A percentile compares a stretch with the other conserved stretches of the same genome.
Evolutionary conservation across 495 filamentous ascomycete genomes (phyloP).

Genomic region (Bacidia rubella): DNA sequence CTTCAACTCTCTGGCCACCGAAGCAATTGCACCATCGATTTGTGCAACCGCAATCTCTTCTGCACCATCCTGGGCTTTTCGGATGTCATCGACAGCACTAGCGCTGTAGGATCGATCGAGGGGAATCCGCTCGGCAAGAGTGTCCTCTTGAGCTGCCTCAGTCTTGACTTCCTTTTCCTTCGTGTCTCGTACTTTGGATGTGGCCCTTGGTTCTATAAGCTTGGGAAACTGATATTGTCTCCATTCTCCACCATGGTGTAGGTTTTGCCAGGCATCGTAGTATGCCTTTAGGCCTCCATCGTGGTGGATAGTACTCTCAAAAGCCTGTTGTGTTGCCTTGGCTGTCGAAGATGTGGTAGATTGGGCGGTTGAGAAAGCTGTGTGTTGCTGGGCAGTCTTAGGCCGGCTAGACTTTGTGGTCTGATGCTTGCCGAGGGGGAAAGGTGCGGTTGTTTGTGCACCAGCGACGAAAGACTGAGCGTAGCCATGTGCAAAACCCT

Average conservation of each 20-base stretch:
- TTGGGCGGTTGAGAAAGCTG: constrained; percentile 52
- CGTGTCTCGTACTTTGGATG: constrained; percentile 36
- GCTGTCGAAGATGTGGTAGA: constrained; percentile 30
- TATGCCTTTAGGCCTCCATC: constrained; percentile 64
- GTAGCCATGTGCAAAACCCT: constrained; percentile 94
- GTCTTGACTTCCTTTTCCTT: constrained; percentile 27
- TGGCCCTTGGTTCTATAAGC: constrained; percentile 70
- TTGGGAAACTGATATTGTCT: constrained; percentile 78
- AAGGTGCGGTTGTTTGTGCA: constrained; percentile 60
- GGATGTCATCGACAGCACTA: constrained; percentile 42
- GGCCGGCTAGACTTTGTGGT: constrained; percentile 44
- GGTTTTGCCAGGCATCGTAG: constrained; percentile 74
- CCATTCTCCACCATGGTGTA: constrained; percentile 66
- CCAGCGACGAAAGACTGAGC: constrained; percentile 94
- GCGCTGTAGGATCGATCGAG: constrained; percentile 35
- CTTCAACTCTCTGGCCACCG: constrained; percentile 41
- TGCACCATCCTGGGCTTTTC: constrained; percentile 39
- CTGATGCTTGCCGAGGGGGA: constrained; percentile 36
- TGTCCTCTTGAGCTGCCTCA: constrained; percentile 13
- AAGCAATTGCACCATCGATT: constrained; percentile 51
- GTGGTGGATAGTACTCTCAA: constrained; percentile 25
- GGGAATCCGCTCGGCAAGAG: constrained; percentile 9
- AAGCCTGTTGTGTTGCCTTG: constrained; percentile 21
- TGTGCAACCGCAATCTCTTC: constrained; percentile 40
- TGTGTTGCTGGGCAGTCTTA: constrained; percentile 52